Base-by-base conservation (phyloP, 495 filamentous ascomycete species). In the Tuber aestivum region DNA sequence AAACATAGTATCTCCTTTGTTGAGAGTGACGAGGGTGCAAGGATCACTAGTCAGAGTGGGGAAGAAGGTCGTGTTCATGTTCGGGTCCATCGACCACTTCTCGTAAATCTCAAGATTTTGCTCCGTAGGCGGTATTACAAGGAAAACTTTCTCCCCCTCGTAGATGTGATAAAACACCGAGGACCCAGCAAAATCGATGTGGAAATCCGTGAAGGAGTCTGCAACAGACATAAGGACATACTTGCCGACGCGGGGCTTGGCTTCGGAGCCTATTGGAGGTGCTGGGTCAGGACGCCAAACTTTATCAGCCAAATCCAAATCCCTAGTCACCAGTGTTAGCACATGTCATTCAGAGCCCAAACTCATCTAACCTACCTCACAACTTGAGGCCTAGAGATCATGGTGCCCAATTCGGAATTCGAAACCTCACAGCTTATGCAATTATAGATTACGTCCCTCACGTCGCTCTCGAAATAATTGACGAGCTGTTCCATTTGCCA, bases 351-450 rank as follows among this genome's bases (percentile, higher is more conserved):
- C 21, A 9, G 45, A 92, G 85, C 0, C 61, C 37, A 74, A 23
- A 27, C 44, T 72, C 10, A 18, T 42, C 40, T 74, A 32, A 35
- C 56, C 10, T 92, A 90, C 41, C 91, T 88, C 12, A 93, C 91
- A 70, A 92, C 86, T 83, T 91, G 89, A 8, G 91, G 91, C 65
- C 91, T 86, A 70, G 87, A 88, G 70, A 93, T 91, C 44, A 92
- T 84, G 71, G 86, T 85, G 38, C 91, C 91, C 41, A 93, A 81
- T 77, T 84, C 88, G 75, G 89, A 92, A 71, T 89, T 87, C 14
- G 91, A 92, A 5, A 93, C 89, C 79, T 93, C 91, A 48, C 93
- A 84, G 78, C 92, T 93, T 80, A 93, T 93, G 70, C 93, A 92
- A 79, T 93, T 93, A 21, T 90, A 88, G 37, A 93, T 90, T 12